These are phyloP conservation scores for Bruguiera gymnorhiza DNA, from an alignment of 345 rosid species.

Conservation along the genomic window DNA sequence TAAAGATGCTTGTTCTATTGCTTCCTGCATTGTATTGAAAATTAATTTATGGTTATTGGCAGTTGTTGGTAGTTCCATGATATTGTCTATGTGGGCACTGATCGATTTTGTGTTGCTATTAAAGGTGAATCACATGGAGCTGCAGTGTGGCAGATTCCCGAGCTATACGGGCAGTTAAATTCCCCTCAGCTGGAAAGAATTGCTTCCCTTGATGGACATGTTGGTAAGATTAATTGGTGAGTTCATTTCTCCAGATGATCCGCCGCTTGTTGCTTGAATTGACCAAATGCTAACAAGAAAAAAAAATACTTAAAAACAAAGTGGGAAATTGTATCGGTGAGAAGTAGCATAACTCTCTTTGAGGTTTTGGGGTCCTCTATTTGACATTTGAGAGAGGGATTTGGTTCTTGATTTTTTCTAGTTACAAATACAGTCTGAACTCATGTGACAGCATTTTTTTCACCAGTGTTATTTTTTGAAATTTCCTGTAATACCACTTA, in stretches of 20 bases:
- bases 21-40: too few species aligned
- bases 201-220: slow-evolving; percentile 80
- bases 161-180: slow-evolving; percentile 77
- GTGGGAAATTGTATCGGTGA: too few species aligned
- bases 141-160: slow-evolving; percentile 96
- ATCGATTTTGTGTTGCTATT: slow-evolving; percentile 16
- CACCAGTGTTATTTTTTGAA: not conserved
- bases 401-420: not conserved
- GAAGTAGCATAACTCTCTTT: not conserved
- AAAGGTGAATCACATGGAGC: slow-evolving; percentile 85
- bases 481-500: not conserved
- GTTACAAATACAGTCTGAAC: not conserved
- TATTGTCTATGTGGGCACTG: not conserved
- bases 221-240: slow-evolving; percentile 78
- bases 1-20: too few species aligned
- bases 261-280: not conserved
- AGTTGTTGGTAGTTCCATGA: not conserved
- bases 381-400: not conserved
- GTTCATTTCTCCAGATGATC: slow-evolving; percentile 25
- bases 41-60: not conserved
- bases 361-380: not conserved
- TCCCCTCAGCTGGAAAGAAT: slow-evolving; percentile 80
- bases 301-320: too few species aligned
- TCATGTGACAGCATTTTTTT: not conserved
- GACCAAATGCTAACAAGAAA: too few species aligned